Evolutionary conservation across 306 rosid genomes (phyloP).

Genomic region (apple (Malus domestica)): DNA sequence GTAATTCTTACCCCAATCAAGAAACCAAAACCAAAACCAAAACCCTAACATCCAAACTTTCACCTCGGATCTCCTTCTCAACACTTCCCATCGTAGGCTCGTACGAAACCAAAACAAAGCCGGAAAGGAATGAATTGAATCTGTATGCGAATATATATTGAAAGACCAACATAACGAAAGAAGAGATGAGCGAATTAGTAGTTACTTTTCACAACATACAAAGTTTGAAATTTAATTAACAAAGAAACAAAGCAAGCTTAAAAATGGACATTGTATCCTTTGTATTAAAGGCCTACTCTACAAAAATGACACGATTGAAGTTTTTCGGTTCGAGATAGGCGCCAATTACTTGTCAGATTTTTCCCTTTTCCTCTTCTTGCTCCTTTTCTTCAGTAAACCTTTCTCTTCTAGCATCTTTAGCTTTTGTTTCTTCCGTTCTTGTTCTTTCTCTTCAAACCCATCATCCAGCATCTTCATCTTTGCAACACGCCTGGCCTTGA

Average conservation of each 20-base stretch:
- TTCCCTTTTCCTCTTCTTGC: conserved; percentile 41
- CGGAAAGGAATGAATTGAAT: neutral
- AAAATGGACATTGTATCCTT: neutral
- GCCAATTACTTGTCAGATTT: conserved; percentile 15
- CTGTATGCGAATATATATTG: too few species aligned
- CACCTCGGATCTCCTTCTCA: too few species aligned
- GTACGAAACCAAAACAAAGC: neutral
- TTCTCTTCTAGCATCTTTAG: conserved; percentile 48
- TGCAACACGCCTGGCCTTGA: conserved; percentile 67
- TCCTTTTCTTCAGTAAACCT: conserved; percentile 54
- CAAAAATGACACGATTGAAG: neutral
- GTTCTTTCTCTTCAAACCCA: conserved; percentile 68
- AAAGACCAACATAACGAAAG: neutral
- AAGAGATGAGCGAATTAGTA: too few species aligned
- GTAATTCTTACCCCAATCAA: too few species aligned
- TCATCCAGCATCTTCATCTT: conserved; percentile 76
- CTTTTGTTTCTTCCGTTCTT: conserved; percentile 68
- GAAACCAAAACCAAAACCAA: too few species aligned
- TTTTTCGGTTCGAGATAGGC: neutral
- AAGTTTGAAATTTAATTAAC: neutral
- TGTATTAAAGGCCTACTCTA: neutral
- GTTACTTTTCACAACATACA: neutral
- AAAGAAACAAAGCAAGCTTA: neutral
- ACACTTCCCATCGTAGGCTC: too few species aligned
- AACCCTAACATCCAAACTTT: too few species aligned